Evolutionary conservation across 2,329 filamentous ascomycete genomes (phyloP), one percentile per base, ranked within the genome.

Genomic region (Neophaeococcomyces aloes): DNA sequence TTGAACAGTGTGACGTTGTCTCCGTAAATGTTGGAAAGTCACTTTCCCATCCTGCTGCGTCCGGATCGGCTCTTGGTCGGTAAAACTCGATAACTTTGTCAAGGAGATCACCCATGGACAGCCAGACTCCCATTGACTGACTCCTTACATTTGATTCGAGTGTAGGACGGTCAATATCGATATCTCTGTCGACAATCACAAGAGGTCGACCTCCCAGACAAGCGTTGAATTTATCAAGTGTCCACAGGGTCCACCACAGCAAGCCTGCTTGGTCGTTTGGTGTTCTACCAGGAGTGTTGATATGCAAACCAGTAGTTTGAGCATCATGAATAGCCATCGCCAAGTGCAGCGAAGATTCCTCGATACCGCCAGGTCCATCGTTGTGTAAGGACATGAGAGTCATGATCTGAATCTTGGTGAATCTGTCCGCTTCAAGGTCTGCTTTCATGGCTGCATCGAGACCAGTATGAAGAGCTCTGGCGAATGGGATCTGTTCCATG

Each of bases 191-290:
- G 3, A 60, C 61, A 23, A 66, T 48, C 32, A 65, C 51, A 31
- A 65, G 57, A 4, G 64, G 63, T 8, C 63, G 57, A 25, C 63
- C 63, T 15, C 62, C 63, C 19, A 65, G 56, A 45, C 61, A 61
- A 30, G 62, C 62, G 51, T 65, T 63, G 53, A 65, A 57, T 46
- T 65, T 65, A 48, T 66, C 63, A 29, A 66, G 42, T 2, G 60
- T 60, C 64, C 64, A 66, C 30, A 66, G 48, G 18, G 60, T 60
- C 64, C 63, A 65, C 50, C 65, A 66, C 3, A 65, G 50, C 40
- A 53, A 50, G 13, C 53, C 54, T n/a, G 56, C 46, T 18, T 58
- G 50, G 42, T 62, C 61, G 18, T 48, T 53, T 2, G 33, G 34
- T 23, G 50, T 51, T 35, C 60, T 54, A 6, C 56, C 58, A 4